phyloP scores from a whole-genome alignment of 768 basidiomycete species.

The Lyophyllum atratum region DNA sequence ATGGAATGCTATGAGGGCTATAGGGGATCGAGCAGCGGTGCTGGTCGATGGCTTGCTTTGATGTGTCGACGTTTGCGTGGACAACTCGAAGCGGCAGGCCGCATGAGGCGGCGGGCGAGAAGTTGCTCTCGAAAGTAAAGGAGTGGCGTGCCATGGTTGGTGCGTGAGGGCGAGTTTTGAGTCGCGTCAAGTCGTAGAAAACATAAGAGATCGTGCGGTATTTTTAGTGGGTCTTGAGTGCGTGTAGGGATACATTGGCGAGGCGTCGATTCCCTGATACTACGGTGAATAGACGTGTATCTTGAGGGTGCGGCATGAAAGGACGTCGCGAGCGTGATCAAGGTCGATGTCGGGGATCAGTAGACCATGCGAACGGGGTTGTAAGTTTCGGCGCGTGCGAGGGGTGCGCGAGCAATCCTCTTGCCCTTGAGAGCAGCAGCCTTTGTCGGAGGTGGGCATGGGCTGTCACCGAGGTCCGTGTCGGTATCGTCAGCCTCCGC shows the following conservation, averaged over 20 bases:
- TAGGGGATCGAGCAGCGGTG: conserved; percentile 4
- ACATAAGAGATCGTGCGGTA: conserved; percentile 15
- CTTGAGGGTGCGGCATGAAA: conserved; percentile 12
- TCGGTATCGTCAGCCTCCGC: conserved; percentile 74
- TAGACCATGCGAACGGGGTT: conserved; percentile 59
- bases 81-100: background rate
- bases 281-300: background rate
- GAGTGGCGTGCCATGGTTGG: conserved; percentile 24
- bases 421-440: conserved; percentile 55
- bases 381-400: conserved; percentile 71
- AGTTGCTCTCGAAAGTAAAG: conserved; percentile 13
- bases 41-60: conserved; percentile 9
- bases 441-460: conserved; percentile 81
- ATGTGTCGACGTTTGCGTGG: conserved; percentile 1
- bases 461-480: conserved; percentile 81
- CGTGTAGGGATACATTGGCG: conserved; percentile 6
- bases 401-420: conserved; percentile 48
- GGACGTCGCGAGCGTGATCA: conserved; percentile 4
- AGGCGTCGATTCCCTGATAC: conserved; percentile 8
- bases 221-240: conserved; percentile 10
- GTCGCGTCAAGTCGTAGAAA: conserved; percentile 13
- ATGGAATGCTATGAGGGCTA: conserved; percentile 12
- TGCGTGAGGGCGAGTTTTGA: conserved; percentile 14
- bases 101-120: conserved; percentile 4
- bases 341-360: conserved; percentile 21